Percentiles rank a stretch among this genome's conserved stretches.
Evolutionary conservation across 176 grass and related monocot species (phyloP).

Genomic region (Raddia guianensis): DNA sequence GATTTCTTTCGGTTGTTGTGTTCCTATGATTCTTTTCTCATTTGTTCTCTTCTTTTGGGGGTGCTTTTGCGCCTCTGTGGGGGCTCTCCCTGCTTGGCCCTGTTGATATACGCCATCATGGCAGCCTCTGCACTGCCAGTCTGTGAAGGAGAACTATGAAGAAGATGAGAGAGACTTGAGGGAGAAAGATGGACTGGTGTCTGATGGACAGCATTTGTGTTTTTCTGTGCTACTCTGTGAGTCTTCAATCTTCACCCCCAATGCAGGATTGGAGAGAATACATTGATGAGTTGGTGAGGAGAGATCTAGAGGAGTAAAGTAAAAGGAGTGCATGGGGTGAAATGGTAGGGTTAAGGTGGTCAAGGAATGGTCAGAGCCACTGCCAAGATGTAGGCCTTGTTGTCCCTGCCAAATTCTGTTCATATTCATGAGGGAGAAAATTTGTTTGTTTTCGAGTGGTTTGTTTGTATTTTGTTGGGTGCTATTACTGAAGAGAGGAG

Average conservation of each 20-base stretch:
- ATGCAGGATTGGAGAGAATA: slow-evolving; percentile 47
- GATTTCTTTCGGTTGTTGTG: slow-evolving; percentile 51
- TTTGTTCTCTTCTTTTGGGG: slow-evolving; percentile 59
- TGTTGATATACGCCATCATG: slow-evolving; percentile 51
- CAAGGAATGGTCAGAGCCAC: slow-evolving; percentile 46
- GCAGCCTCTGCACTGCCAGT: slow-evolving; percentile 52
- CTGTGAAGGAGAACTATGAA: slow-evolving; percentile 41
- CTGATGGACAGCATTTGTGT: slow-evolving; percentile 27
- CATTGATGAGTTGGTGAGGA: slow-evolving; percentile 47
- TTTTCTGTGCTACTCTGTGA: slow-evolving; percentile 39
- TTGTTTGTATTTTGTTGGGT: slow-evolving; percentile 62
- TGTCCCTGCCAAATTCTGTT: slow-evolving; percentile 51
- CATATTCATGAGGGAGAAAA: slow-evolving; percentile 59
- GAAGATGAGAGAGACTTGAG: not conserved
- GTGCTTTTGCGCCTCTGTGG: slow-evolving; percentile 49
- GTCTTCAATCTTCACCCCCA: slow-evolving; percentile 46
- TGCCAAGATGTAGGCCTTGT: slow-evolving; percentile 45
- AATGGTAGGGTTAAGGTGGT: slow-evolving; percentile 46
- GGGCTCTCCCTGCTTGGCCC: slow-evolving; percentile 41
- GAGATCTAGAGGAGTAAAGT: slow-evolving; percentile 6
- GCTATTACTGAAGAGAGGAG: slow-evolving; percentile 35
- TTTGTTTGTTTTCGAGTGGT: slow-evolving; percentile 64
- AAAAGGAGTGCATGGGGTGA: slow-evolving; percentile 1
- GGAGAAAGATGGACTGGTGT: not conserved
- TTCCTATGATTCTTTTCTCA: slow-evolving; percentile 47